Evolutionary conservation across 352 stramenopile species (phyloP), one percentile per base, ranked within the genome.

Genomic region (Pythium sp.): DNA sequence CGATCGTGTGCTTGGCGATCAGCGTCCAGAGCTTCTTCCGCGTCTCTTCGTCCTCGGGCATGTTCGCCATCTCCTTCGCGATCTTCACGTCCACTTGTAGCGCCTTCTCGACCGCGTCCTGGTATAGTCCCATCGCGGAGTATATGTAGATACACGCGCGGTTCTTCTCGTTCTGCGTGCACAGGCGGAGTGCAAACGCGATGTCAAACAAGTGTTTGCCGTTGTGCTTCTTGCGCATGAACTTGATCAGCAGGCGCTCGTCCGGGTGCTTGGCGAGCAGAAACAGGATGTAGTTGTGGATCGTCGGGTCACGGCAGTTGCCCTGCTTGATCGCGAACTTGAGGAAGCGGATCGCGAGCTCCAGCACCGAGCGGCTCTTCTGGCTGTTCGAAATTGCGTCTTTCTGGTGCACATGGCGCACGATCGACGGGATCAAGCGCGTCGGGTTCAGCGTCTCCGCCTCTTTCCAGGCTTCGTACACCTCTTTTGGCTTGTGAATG

Each of bases 111-210:
- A 98, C 93, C 1, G 93, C 93, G 55, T 98, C 93, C 56, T 97
- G 90, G 72, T 91, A 98, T 26, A 98, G 65, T 0, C 89, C 89
- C 90, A 98, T 97, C 20, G 89, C 89, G 15, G 91, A 96, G 74
- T 98, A 98, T 55, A 98, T 97, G 76, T 97, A 96, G 54, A 98
- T 97, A 73, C 91, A 97, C 24, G 93, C 92, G 58, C 87, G 89
- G 62, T 95, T 96, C 76, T 97, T 95, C 58, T 96, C 88, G 60
- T 97, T 91, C 67, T 98, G 89, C 12, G 87, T 97, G 72, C 93
- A 98, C 34, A 98, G 72, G 18, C 91, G 89, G 30, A 98, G 68
- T 22, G 93, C 93, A 71, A 98, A 98, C 58, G 89, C 91, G 62
- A 97, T 92, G 69, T 98, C 92, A 63, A 97, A 97, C 43, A 96